Base-by-base conservation (phyloP, 257 asterid species). In the Solanum sejunctum region DNA sequence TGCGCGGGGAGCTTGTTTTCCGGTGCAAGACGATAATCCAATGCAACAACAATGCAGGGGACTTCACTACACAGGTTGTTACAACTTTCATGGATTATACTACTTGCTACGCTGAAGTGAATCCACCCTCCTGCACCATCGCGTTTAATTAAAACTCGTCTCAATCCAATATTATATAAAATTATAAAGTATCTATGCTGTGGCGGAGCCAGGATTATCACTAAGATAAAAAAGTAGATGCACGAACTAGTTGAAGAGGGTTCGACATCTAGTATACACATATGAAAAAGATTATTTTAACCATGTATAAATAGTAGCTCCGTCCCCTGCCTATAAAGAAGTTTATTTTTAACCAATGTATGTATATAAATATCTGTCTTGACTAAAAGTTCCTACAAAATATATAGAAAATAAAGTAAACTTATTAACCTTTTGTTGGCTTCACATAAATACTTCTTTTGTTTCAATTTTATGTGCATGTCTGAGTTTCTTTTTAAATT, bases 1-100 rank as follows among this genome's bases (percentile, higher is more conserved):
- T 90, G 97, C 0, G 96, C 93, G 2, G 99, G 98, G n/a, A 95
- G 97, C 79, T 92, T 92, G 84, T 69, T 81, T 89, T 95, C 99
- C 3, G 98, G 98, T 1, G 98, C 98, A 21, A 89, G 93, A 54
- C 98, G 94, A 88, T 86, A 95, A 54, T 91, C 94, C 36, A 94
- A 94, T 8, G 94, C 89, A 15, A 95, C 88, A 26, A 95, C 84
- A 7, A 97, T 88, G 70, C 97, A 93, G 16, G 95, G 90, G 20
- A 92, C 84, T 49, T 92, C 97, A 39, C 87, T 83, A 51, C 93
- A 83, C 84, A 91, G 41, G 26, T 86, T 84, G 90, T 92, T 93
- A 85, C 86, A 84, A 78, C 13, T 52, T 81, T 97, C 98, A 85
- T 97, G 98, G 81, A 90, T 21, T 26, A 91, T 17, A 4, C 86